Evolutionary conservation across 257 asterid species (phyloP).

Genomic region (Cordia subcordata): DNA sequence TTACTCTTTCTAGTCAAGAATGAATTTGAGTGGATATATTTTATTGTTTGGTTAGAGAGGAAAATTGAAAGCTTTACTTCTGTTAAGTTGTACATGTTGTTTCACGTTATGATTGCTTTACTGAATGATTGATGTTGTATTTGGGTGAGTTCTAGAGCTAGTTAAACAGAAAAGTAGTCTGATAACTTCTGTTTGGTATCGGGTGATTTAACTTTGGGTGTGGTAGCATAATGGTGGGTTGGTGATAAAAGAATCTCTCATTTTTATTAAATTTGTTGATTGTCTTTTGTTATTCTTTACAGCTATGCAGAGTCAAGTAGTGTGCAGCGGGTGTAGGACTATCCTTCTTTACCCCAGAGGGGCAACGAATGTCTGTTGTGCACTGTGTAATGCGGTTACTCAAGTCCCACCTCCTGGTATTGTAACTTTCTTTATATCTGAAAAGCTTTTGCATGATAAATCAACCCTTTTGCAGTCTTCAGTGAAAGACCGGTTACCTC

Average conservation of each 20-base stretch:
- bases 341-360: slow-evolving; percentile 86
- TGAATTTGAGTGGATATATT: no score
- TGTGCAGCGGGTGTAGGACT: slow-evolving; percentile 85
- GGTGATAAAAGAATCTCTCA: no score
- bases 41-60: no score
- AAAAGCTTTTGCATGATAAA: background rate
- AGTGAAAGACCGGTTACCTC: no score
- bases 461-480: background rate
- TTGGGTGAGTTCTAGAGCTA: background rate
- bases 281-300: background rate
- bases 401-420: slow-evolving; percentile 72
- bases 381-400: slow-evolving; percentile 71
- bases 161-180: background rate
- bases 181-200: background rate
- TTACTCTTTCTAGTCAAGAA: no score
- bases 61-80: no score
- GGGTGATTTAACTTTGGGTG: no score
- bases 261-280: no score
- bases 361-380: slow-evolving; percentile 78
- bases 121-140: no score
- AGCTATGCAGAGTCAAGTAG: slow-evolving; percentile 84
- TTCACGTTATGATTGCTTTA: no score
- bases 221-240: no score
- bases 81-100: no score
- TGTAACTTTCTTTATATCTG: slow-evolving; percentile 5